Conservation (phyloP, 1,139 yeast species). For the Geotrichum histeridarum region DNA sequence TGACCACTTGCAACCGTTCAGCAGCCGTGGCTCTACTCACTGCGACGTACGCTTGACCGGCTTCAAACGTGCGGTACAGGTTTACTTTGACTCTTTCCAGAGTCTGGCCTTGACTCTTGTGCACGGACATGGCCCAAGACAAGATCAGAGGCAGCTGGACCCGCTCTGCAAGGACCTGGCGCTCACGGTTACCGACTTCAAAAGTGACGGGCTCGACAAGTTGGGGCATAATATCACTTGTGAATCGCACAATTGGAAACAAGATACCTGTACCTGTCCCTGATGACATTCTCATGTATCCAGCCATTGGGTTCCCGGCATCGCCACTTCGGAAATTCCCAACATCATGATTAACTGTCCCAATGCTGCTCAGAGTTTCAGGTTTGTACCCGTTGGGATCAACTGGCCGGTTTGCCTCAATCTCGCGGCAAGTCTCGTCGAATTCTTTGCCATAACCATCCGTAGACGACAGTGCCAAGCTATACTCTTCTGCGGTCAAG, state of each 20-base stretch:
- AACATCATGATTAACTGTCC: constrained; percentile 2
- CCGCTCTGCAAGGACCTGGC: constrained; percentile 38
- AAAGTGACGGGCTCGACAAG: constrained; percentile 1
- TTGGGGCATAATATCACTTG: not conserved
- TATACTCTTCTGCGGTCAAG: constrained; percentile 7
- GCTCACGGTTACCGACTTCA: constrained; percentile 19
- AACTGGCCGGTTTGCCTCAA: constrained; percentile 4
- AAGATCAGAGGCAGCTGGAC: constrained; percentile 66
- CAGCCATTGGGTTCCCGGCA: not conserved
- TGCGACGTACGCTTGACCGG: constrained; percentile 88
- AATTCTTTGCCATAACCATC: not conserved
- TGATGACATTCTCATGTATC: not conserved
- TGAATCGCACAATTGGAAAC: constrained; percentile 15
- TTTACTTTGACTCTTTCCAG: constrained; percentile 73
- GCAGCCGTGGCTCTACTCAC: constrained; percentile 79
- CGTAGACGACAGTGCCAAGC: not conserved
- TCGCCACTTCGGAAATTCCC: not conserved
- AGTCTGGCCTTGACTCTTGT: constrained; percentile 90
- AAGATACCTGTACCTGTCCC: not conserved
- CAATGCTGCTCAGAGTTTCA: constrained; percentile 9
- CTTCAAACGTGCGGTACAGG: constrained; percentile 64
- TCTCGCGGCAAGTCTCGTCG: constrained; percentile 4
- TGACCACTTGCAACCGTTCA: constrained; percentile 65
- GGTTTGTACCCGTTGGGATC: constrained; percentile 1
- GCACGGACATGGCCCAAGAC: constrained; percentile 89